A percentile compares a stretch with the other conserved stretches of the same genome.
Evolutionary conservation across 495 filamentous ascomycete genomes (phyloP).

Genomic region (Talaromyces trachyspermus): DNA sequence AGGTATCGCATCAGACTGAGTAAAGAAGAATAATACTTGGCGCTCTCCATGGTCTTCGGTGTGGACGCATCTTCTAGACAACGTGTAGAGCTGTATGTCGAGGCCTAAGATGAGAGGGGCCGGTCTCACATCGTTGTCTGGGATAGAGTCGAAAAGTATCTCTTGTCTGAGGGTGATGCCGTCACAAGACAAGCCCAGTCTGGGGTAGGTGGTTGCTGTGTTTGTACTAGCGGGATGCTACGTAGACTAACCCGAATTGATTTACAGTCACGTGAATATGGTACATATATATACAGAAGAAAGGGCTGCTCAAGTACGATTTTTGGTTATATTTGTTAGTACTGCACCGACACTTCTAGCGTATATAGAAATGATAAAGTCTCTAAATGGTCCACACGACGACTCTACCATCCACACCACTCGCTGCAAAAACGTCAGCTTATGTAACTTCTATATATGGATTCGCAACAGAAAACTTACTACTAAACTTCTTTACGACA

Average conservation of each 20-base stretch:
- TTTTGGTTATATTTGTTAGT: not conserved
- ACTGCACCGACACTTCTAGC: too few species aligned
- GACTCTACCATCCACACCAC: slow-evolving; percentile 88
- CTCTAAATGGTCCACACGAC: slow-evolving; percentile 62
- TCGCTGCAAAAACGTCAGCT: slow-evolving; percentile 54
- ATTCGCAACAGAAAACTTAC: slow-evolving; percentile 47
- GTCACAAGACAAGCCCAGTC: not conserved
- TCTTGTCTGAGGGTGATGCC: not conserved
- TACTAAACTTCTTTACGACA: slow-evolving; percentile 71
- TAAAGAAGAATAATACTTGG: too few species aligned
- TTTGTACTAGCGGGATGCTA: not conserved
- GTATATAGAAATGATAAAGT: too few species aligned
- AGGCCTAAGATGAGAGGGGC: too few species aligned
- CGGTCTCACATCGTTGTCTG: too few species aligned
- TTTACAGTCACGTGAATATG: not conserved
- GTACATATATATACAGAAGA: not conserved
- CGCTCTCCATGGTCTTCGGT: too few species aligned
- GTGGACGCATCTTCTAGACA: too few species aligned
- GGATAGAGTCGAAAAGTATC: not conserved
- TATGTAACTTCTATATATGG: not conserved
- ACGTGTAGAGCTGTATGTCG: too few species aligned
- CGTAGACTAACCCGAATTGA: not conserved
- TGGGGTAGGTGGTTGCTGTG: not conserved
- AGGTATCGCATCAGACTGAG: not conserved
- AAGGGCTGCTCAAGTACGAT: not conserved